Conservation (phyloP, 768 basidiomycete genomes). For the Hygrocybe coccinea region DNA sequence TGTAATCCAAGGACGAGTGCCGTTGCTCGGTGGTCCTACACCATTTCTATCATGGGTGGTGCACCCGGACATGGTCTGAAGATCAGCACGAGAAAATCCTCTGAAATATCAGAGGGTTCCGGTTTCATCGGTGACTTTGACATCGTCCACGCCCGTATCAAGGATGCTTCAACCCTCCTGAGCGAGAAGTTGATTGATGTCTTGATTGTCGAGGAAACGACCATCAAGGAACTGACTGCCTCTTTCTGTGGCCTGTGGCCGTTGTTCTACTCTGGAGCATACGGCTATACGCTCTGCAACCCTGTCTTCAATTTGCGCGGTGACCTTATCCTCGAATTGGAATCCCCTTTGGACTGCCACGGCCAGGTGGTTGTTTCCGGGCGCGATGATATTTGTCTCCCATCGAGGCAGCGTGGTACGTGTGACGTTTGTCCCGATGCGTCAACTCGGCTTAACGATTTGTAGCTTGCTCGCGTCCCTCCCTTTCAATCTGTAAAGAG, state of each 20-base stretch:
- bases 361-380: not conserved
- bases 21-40: slow-evolving; percentile 8
- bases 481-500: not conserved
- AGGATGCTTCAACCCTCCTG: slow-evolving; percentile 6
- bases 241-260: slow-evolving; percentile 14
- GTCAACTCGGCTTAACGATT: not conserved
- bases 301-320: slow-evolving; percentile 12
- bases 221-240: slow-evolving; percentile 5
- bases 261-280: slow-evolving; percentile 11
- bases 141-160: slow-evolving; percentile 7
- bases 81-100: slow-evolving; percentile 1
- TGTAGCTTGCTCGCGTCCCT: not conserved
- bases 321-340: slow-evolving; percentile 13
- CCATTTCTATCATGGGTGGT: slow-evolving; percentile 7
- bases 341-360: not conserved
- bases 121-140: slow-evolving; percentile 8
- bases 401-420: not conserved
- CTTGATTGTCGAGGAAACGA: not conserved
- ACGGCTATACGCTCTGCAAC: slow-evolving; percentile 12
- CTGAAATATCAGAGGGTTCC: slow-evolving; percentile 1
- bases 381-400: slow-evolving; percentile 3
- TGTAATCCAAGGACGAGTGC: slow-evolving; percentile 6
- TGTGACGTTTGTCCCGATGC: not conserved
- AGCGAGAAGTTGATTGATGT: not conserved
- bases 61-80: slow-evolving; percentile 9